phyloP scores from a whole-genome alignment of 164 flowering plant genomes.

The Nymphaea thermarum region DNA sequence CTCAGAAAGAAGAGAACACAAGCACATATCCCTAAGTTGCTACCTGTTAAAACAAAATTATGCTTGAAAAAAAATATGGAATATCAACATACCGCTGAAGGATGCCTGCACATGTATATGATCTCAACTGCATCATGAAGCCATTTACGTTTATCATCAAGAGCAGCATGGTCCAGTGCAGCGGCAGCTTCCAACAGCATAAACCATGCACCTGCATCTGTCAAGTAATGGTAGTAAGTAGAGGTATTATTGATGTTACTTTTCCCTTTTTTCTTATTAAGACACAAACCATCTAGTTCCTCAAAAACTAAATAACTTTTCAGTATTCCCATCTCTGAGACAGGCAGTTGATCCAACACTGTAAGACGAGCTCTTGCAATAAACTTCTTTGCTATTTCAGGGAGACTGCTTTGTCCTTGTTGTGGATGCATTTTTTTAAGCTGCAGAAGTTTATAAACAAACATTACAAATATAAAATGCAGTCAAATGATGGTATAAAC shows the following conservation, averaged over 20 bases:
- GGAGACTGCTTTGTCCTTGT: constrained; percentile 13
- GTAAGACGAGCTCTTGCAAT: constrained; percentile 52
- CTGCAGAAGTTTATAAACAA: constrained; percentile 14
- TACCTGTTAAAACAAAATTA: background rate
- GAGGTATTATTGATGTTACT: background rate
- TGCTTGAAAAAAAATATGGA: background rate
- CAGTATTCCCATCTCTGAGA: constrained; percentile 44
- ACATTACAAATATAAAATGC: background rate
- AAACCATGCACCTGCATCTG: constrained; percentile 54
- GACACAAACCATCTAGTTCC: constrained; percentile 49
- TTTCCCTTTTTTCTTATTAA: background rate
- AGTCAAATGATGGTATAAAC: background rate
- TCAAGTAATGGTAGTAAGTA: background rate
- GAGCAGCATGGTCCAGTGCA: constrained; percentile 53
- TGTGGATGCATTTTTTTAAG: constrained; percentile 23
- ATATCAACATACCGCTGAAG: constrained; percentile 55
- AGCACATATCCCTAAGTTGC: no score
- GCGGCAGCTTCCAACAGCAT: constrained; percentile 63
- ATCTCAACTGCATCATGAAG: constrained; percentile 65
- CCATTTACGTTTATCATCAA: constrained; percentile 62
- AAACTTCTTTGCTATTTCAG: constrained; percentile 38
- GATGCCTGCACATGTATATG: constrained; percentile 64
- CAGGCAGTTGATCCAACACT: constrained; percentile 38
- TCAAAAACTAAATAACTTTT: constrained; percentile 40
- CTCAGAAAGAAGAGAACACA: no score